Base-by-base conservation (phyloP, 371 early-diverging fungal species). In the Syncephalastrum contaminatum region DNA sequence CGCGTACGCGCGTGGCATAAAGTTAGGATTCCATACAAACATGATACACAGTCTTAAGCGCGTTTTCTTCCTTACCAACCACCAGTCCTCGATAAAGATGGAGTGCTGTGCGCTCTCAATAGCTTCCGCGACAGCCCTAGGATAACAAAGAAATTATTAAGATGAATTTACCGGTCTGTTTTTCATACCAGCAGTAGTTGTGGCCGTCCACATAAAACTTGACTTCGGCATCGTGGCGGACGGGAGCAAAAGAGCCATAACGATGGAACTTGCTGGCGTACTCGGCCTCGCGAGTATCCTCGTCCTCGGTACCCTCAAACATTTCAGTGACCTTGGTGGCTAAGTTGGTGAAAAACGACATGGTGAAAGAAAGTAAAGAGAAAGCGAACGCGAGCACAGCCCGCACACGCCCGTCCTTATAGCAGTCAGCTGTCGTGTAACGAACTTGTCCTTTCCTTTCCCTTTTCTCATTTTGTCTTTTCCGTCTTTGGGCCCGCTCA, bases 31-130 rank as follows among this genome's bases (percentile, higher is more conserved):
- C 36, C 36, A 30, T 30, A 10, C 10, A 30, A 30, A 30, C 36
- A 30, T 30, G 2, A 30, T 30, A 30, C 10, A 7, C 30, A 8
- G 3, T 8, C 30, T 5, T 30, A 8, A 10, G 36, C 36, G 36
- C 6, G 10, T 40, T 48, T 25, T 15, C 16, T 43, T 22, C 16
- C 62, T 73, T 78, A 85, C 86, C 78, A 93, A 73, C 92, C 95
- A 96, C 97, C 97, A 97, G 70, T 93, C 97, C 36, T 82, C 83
- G 60, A 96, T 93, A 67, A 88, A 94, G 47, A 95, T 89, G 56
- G 76, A 80, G 25, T 82, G 76, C 27, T 81, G 81, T 40, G 96
- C 95, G 24, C 75, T 73, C 58, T 84, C 75, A 58, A 96, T 79
- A 19, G 91, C 89, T 54, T 91, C 90, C 4, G 90, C 83, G 5